Evolutionary conservation across 768 basidiomycete species (phyloP), one percentile per base, ranked within the genome.

Genomic region (Goffeauzyma gilvescens): DNA sequence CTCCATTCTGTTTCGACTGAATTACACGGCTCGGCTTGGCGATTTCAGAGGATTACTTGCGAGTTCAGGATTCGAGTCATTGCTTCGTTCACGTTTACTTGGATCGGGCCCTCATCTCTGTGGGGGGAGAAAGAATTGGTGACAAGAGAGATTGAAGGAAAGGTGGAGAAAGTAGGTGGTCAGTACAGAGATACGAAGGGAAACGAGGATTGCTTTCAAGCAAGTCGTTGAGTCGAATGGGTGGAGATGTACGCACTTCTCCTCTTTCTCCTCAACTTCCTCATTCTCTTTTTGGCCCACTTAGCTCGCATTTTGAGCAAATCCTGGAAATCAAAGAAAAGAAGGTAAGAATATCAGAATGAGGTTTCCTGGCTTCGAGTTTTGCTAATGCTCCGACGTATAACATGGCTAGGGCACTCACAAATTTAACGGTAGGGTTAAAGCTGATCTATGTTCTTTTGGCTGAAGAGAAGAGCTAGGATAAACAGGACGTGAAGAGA

Each of bases 211-310:
- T 4, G 9, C 22, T 21, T 3, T 25, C 20, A 27, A 8, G 17
- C 10, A 35, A 12, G 10, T 35, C 33, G 12, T 8, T 17, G 17
- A 35, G 10, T 35, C 22, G 18, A 18, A 38, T 9, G 12, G 6
- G 22, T 21, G 22, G 9, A 6, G 12, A 18, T 8, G 20, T 17
- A 38, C 47, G 21, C 26, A 48, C 47, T 49, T 44, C 47, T 49
- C 23, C 47, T 44, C 47, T 49, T 49, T 32, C 47, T 43, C 25
- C 47, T 37, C 37, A 39, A 37, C 38, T 36, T 43, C 38, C 47
- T 49, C 47, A 44, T 49, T 43, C 47, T 32, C 42, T 48, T 48
- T 37, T 48, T 48, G 35, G 47, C 47, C 47, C 47, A 49, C 47
- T 49, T 49, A 37, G 47, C 47, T 49, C 47, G 38, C 47, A 43